phyloP scores from a whole-genome alignment of 2,329 filamentous ascomycete genomes.

The Fusarium incarnatum region DNA sequence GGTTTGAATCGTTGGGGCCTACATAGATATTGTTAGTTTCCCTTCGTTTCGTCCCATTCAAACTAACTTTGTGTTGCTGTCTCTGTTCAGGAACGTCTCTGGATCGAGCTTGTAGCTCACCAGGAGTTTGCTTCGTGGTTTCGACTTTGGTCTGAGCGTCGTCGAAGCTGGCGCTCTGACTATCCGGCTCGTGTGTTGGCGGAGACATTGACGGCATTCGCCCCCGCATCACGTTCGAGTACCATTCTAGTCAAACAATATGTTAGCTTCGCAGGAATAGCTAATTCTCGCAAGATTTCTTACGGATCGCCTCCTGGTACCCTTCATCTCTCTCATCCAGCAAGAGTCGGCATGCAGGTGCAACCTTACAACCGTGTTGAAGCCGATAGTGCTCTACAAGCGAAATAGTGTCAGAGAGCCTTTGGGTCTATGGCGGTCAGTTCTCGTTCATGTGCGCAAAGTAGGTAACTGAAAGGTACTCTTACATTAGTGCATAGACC shows the following conservation, averaged over 20 bases:
- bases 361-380: neutral
- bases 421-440: neutral
- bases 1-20: neutral
- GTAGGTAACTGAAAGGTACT: neutral
- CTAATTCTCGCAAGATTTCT: neutral
- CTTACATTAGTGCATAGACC: neutral
- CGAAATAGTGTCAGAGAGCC: neutral
- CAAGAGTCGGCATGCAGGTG: neutral
- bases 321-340: neutral
- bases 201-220: neutral
- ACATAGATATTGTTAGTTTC: neutral
- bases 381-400: neutral
- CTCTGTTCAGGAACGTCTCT: neutral
- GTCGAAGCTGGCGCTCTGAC: neutral
- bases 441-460: neutral
- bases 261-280: neutral
- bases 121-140: neutral
- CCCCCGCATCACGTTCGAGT: neutral
- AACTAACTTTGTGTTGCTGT: neutral
- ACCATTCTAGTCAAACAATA: neutral
- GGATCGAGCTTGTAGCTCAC: neutral
- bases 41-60: neutral
- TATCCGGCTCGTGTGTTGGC: neutral
- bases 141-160: neutral
- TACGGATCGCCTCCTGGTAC: neutral